Base-by-base conservation (phyloP, 1,284 basidiomycete species). In the Malassezia yamatoensis region DNA sequence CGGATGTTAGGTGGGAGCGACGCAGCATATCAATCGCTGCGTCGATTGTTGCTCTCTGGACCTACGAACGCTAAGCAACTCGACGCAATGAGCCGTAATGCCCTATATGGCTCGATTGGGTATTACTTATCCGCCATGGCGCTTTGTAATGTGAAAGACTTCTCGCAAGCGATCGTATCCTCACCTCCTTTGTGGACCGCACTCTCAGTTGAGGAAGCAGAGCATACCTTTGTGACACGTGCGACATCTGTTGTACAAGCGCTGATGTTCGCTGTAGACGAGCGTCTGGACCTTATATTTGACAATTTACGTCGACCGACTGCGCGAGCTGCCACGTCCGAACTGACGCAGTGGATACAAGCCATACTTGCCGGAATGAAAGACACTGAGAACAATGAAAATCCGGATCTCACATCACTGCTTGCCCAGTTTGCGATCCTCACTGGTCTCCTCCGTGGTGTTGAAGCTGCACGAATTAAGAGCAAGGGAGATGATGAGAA, bases 81-180 rank as follows among this genome's bases (percentile, higher is more conserved):
- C 38, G 62, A 65, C 13, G 51, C 71, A 18, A 61, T 73, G 37
- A 64, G 64, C 5, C 54, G 67, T 6, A 48, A 54, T 41, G 60
- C 63, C 0, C 63, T 73, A 9, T 70, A 64, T 37, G 62, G 67
- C n/a, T 60, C 69, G 49, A 67, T 73, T 50, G 64, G 65, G 12
- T 61, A 63, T 58, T 73, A 68, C 47, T 42, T 70, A 10, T 61
- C 66, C 33, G 64, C 63, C 36, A 53, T 73, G 37, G 55, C 65
- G 49, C 47, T 61, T 29, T 59, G 62, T 7, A 62, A 66, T 38
- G 53, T 67, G 6, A 45, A 56, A 33, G 63, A 70, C 7, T 70
- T 73, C 49, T 59, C 59, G 21, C 53, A 58, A 35, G 45, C 59
- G 21, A 53, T 73, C 44, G 65, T 52, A 29, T 61, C 53, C 12